phyloP scores from a whole-genome alignment of 2,329 filamentous ascomycete species.

The Sporothrix schenckii region DNA sequence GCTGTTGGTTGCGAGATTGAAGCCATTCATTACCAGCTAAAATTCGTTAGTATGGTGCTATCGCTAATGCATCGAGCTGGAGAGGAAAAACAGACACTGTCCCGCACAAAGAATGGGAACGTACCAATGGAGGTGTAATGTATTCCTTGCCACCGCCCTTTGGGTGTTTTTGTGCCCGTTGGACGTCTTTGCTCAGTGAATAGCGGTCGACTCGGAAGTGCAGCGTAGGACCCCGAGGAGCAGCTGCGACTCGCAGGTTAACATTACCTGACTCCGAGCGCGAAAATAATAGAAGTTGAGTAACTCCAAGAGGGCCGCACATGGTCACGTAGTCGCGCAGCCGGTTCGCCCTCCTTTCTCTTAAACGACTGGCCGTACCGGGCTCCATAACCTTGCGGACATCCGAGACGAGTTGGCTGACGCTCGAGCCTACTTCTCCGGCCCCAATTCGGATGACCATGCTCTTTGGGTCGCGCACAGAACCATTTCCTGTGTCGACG shows the following conservation, averaged over 20 bases:
- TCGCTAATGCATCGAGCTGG: too few relatives aligned
- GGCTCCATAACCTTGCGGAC: conserved; percentile 95
- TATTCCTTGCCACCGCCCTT: conserved; percentile 83
- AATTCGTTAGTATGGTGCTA: conserved; percentile 38
- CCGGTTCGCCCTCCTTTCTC: conserved; percentile 85
- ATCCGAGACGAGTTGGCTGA: conserved; percentile 89
- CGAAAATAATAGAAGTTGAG: conserved; percentile 90
- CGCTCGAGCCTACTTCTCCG: conserved; percentile 85
- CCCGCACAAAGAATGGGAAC: conserved; percentile 4
- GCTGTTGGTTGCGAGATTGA: conserved; percentile 65
- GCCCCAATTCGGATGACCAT: conserved; percentile 99
- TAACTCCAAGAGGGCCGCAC: conserved; percentile 90
- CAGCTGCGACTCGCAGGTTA: conserved; percentile 83
- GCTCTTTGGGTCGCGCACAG: conserved; percentile 78
- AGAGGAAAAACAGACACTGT: too few relatives aligned
- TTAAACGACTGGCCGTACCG: conserved; percentile 83
- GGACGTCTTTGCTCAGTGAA: conserved; percentile 88
- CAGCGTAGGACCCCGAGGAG: conserved; percentile 87
- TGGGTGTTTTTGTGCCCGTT: conserved; percentile 79
- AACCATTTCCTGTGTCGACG: conserved; percentile 61
- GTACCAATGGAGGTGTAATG: conserved; percentile 76
- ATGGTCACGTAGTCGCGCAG: conserved; percentile 92
- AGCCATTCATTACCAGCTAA: conserved; percentile 97
- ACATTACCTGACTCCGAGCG: conserved; percentile 88
- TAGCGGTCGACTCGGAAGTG: conserved; percentile 96